Evolutionary conservation across 2,329 filamentous ascomycete genomes (phyloP).

Genomic region (Alternaria novae-zelandiae): DNA sequence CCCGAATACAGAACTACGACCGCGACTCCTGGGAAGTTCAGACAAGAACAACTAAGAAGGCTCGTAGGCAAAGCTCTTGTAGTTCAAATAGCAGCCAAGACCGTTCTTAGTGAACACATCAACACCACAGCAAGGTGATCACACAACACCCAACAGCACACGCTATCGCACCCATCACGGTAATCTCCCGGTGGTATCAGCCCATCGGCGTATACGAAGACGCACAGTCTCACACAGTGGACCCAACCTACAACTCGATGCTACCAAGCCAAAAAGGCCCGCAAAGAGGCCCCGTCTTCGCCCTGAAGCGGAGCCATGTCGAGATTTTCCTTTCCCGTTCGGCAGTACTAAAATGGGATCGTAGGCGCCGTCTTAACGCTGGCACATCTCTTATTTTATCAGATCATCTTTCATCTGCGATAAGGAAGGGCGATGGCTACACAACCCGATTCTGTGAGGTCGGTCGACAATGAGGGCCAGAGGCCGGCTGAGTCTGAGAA

Average conservation of each 20-base stretch:
- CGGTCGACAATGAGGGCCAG: neutral
- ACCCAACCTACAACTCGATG: neutral
- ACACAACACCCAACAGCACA: neutral
- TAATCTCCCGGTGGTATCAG: neutral
- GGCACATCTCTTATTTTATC: neutral
- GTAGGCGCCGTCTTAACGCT: neutral
- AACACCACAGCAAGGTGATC: neutral
- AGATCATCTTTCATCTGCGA: neutral
- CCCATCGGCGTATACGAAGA: neutral
- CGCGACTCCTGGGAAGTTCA: neutral
- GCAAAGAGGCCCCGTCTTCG: neutral
- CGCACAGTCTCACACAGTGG: neutral
- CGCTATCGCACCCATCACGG: neutral
- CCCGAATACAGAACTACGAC: neutral
- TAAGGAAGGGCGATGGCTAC: neutral
- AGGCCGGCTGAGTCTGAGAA: neutral
- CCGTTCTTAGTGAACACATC: too few species aligned
- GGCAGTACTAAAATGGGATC: neutral
- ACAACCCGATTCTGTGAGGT: neutral
- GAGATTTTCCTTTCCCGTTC: neutral
- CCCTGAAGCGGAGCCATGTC: neutral
- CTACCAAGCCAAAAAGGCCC: neutral
- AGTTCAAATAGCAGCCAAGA: accelerated
- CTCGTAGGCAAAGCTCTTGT: neutral
- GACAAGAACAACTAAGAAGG: neutral